These are phyloP conservation scores for Lactarius akahatsu DNA, from an alignment of 768 basidiomycete species.

Conservation along the genomic window DNA sequence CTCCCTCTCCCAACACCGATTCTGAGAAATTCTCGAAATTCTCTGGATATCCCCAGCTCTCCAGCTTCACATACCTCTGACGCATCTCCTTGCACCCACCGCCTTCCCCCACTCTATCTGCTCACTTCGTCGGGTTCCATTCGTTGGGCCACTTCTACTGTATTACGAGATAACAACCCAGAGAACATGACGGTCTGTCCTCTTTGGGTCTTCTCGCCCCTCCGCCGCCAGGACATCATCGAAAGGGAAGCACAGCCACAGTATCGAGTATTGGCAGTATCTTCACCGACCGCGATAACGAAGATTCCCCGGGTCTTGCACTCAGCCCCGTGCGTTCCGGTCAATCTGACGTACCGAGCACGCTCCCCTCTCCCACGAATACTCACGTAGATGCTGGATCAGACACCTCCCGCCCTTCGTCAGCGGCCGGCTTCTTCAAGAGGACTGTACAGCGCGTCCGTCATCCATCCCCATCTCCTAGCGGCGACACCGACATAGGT, in stretches of 20 bases:
- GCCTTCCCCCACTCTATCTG: constrained; percentile 77
- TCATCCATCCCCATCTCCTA: constrained; percentile 29
- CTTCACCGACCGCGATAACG: constrained; percentile 39
- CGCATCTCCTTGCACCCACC: constrained; percentile 47
- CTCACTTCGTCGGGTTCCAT: constrained; percentile 50
- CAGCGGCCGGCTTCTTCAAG: constrained; percentile 29
- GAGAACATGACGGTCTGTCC: constrained; percentile 51
- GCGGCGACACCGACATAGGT: constrained; percentile 11
- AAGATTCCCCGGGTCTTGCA: constrained; percentile 22
- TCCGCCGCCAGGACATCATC: constrained; percentile 41
- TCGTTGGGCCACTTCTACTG: constrained; percentile 55
- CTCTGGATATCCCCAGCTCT: constrained; percentile 37
- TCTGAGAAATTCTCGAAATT: constrained; percentile 30
- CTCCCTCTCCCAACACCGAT: constrained; percentile 24
- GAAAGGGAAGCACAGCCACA: constrained; percentile 61
- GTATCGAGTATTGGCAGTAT: constrained; percentile 51
- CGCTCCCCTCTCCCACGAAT: constrained; percentile 40
- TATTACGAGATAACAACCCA: constrained; percentile 68
- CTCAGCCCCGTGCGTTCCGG: constrained; percentile 30
- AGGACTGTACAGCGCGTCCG: constrained; percentile 16
- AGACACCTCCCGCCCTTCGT: constrained; percentile 32
- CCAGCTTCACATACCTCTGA: constrained; percentile 38
- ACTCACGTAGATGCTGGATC: constrained; percentile 43
- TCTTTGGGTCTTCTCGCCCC: constrained; percentile 53
- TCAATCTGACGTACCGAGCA: constrained; percentile 38